A percentile compares a stretch with the other conserved stretches of the same genome.
Conservation (phyloP, 108 stramenopile genomes). For the Conticribra weissflogii region DNA sequence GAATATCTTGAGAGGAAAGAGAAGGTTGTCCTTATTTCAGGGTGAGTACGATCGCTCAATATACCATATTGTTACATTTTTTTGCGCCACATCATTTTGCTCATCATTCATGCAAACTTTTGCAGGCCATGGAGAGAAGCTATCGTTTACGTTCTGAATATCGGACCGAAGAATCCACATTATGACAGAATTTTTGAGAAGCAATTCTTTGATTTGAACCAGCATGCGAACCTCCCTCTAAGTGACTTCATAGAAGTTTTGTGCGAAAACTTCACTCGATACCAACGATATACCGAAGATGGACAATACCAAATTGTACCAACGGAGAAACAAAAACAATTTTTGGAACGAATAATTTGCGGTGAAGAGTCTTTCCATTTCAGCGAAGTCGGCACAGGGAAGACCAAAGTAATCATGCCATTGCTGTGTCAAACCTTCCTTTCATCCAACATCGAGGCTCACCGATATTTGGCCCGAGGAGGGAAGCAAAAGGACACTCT, state of each 20-base stretch:
- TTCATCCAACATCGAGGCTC: slow-evolving; percentile 50
- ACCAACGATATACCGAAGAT: slow-evolving; percentile 51
- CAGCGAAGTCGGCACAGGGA: slow-evolving; percentile 47
- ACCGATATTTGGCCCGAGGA: slow-evolving; percentile 42
- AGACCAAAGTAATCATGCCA: slow-evolving; percentile 50
- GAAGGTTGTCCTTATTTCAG: slow-evolving; percentile 26
- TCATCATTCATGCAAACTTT: background rate
- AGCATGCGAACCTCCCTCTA: slow-evolving; percentile 44
- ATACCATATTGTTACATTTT: slow-evolving; percentile 3
- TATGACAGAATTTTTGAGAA: slow-evolving; percentile 50
- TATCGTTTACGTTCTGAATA: slow-evolving; percentile 45
- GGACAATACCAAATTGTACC: slow-evolving; percentile 58
- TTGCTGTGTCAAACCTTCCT: slow-evolving; percentile 54
- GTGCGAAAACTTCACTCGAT: slow-evolving; percentile 49
- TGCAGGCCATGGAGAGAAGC: slow-evolving; percentile 55
- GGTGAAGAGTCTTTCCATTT: slow-evolving; percentile 61
- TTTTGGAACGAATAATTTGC: slow-evolving; percentile 51
- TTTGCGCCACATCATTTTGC: background rate
- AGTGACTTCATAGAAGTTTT: slow-evolving; percentile 50
- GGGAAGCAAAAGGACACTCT: slow-evolving; percentile 52
- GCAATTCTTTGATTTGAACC: slow-evolving; percentile 54
- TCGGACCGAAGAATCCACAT: slow-evolving; percentile 11
- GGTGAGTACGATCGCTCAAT: background rate
- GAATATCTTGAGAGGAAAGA: slow-evolving; percentile 43
- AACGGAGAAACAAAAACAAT: slow-evolving; percentile 53